These are phyloP conservation scores for Trametes villosa DNA, from an alignment of 768 basidiomycete genomes.

Conservation along the genomic window DNA sequence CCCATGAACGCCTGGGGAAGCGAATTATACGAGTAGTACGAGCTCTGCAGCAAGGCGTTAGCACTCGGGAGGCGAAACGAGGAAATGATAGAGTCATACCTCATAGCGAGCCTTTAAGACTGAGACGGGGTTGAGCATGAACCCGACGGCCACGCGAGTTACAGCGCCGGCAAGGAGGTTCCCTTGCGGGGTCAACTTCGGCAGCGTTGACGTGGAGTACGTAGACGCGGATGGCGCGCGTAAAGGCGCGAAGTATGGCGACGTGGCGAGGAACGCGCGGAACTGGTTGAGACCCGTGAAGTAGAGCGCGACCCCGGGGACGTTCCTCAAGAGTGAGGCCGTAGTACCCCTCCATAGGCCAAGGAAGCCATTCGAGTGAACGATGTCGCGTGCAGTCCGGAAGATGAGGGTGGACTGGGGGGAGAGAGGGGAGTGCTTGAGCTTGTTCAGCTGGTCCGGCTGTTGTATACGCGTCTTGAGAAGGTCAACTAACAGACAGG, in stretches of 20 bases:
- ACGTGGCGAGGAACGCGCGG: constrained; percentile 73
- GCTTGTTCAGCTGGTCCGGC: constrained; percentile 48
- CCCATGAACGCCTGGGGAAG: constrained; percentile 60
- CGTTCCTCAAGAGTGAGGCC: constrained; percentile 81
- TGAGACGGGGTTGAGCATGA: constrained; percentile 87
- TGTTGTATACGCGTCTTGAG: constrained; percentile 93
- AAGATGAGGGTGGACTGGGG: constrained; percentile 43
- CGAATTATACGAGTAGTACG: constrained; percentile 72
- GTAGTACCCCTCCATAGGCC: constrained; percentile 91
- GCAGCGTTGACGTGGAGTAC: constrained; percentile 48
- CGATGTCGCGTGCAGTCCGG: constrained; percentile 57
- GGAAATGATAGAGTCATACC: constrained; percentile 46
- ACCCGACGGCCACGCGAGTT: constrained; percentile 78
- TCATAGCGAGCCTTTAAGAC: constrained; percentile 93
- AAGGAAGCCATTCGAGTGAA: constrained; percentile 61
- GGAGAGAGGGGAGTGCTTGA: constrained; percentile 11
- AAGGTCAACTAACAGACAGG: constrained; percentile 69
- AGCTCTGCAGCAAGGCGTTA: constrained; percentile 61
- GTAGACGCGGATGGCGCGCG: constrained; percentile 16
- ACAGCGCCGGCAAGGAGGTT: constrained; percentile 88
- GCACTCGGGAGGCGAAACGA: not conserved
- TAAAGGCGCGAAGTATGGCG: constrained; percentile 63
- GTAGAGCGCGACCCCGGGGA: constrained; percentile 92
- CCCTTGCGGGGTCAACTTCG: constrained; percentile 72
- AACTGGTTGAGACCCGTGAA: constrained; percentile 86